Evolutionary conservation across 2,329 filamentous ascomycete genomes (phyloP).

Genomic region (Alternaria sp.): DNA sequence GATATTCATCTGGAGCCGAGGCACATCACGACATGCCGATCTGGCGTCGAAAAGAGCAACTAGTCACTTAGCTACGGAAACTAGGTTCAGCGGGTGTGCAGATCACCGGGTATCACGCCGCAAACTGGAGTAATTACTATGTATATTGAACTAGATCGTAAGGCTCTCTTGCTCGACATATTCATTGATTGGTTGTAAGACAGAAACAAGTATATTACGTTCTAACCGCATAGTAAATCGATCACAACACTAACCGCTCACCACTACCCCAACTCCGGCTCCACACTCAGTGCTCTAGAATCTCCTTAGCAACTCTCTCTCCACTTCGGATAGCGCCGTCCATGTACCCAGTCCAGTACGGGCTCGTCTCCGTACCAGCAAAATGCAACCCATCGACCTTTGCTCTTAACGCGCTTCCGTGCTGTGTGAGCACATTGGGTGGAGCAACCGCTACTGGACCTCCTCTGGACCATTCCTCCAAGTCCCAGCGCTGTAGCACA

Average conservation of each 20-base stretch:
- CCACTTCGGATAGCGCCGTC: constrained; percentile 64
- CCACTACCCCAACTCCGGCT: not conserved
- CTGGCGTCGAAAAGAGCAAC: not conserved
- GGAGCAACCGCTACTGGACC: constrained; percentile 29
- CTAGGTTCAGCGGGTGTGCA: not conserved
- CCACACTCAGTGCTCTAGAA: constrained; percentile 25
- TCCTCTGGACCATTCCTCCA: constrained; percentile 29
- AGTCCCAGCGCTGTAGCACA: constrained; percentile 33
- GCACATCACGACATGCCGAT: not conserved
- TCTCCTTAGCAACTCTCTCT: constrained; percentile 58
- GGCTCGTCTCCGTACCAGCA: constrained; percentile 63
- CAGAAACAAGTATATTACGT: not conserved
- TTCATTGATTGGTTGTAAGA: not conserved
- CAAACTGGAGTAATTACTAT: not conserved
- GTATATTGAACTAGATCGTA: not conserved
- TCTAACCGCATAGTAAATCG: not conserved
- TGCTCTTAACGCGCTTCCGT: constrained; percentile 23
- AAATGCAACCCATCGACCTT: constrained; percentile 58
- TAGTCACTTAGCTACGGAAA: not conserved
- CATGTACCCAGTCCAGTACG: constrained; percentile 66
- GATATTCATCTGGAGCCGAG: constrained; percentile 2
- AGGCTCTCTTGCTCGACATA: not conserved
- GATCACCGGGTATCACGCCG: not conserved
- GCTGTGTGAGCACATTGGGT: constrained; percentile 20
- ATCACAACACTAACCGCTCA: not conserved